Conservation (phyloP, 768 basidiomycete species). For the Lenzites betulinus region DNA sequence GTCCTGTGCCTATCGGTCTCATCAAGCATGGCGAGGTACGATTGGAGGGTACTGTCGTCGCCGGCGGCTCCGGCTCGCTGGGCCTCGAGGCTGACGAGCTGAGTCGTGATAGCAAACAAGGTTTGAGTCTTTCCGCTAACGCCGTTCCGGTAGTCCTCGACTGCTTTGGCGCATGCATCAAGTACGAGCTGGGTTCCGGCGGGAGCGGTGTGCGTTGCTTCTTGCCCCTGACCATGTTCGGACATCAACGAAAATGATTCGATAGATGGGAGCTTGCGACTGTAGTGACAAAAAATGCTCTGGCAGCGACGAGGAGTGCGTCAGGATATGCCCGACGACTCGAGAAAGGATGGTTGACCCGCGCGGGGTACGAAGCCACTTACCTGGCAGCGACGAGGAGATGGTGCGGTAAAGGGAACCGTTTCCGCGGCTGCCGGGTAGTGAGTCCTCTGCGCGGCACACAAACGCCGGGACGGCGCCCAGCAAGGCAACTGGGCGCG, state of each 20-base stretch:
- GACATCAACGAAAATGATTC: too few species aligned
- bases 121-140: not conserved
- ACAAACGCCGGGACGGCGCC: not conserved
- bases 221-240: too few species aligned
- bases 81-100: not conserved
- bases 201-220: too few species aligned
- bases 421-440: not conserved
- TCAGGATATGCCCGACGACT: not conserved
- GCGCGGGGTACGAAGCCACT: not conserved
- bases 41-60: not conserved
- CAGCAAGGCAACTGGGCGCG: not conserved
- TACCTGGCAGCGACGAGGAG: not conserved
- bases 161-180: too few species aligned
- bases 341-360: too few species aligned
- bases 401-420: not conserved
- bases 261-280: too few species aligned
- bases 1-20: not conserved
- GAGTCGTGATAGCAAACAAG: not conserved
- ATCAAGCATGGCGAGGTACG: slow-evolving; percentile 3
- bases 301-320: not conserved
- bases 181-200: too few species aligned
- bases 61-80: not conserved
- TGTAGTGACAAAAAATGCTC: not conserved
- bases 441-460: not conserved
- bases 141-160: not conserved